A percentile compares a stretch with the other conserved stretches of the same genome.
phyloP scores from a whole-genome alignment of 345 rosid species.

The Anastatica hierochuntica region DNA sequence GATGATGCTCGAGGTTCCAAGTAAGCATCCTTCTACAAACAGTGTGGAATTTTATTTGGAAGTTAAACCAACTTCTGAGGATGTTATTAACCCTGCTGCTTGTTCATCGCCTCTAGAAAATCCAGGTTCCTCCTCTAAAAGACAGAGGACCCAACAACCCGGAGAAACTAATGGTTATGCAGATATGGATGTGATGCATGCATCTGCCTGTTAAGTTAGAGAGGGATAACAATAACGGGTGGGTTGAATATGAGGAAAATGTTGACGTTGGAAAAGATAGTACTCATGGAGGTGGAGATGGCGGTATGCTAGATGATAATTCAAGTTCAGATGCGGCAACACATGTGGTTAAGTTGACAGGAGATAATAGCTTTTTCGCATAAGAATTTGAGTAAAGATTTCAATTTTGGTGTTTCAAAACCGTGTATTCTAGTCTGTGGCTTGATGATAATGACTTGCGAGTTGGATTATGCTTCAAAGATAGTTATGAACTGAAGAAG shows the following conservation, averaged over 20 bases:
- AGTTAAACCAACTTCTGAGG: background rate
- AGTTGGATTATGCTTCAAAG: background rate
- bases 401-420: no score
- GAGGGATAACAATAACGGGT: background rate
- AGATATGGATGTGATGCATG: background rate
- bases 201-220: slow-evolving; percentile 2
- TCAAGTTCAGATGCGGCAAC: background rate
- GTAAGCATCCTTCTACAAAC: background rate
- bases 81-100: background rate
- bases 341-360: background rate
- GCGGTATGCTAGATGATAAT: no score
- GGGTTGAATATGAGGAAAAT: background rate
- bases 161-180: background rate
- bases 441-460: no score
- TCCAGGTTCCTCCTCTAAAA: background rate
- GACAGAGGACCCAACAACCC: background rate
- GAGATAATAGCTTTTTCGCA: background rate
- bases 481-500: slow-evolving; percentile 7
- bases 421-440: no score
- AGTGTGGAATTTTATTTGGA: background rate
- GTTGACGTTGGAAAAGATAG: background rate
- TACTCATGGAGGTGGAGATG: no score
- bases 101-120: background rate
- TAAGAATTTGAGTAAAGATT: background rate
- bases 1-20: slow-evolving; percentile 10